These are phyloP conservation scores for Phytophthora tentaculata DNA, from an alignment of 352 stramenopile genomes.

Conservation along the genomic window DNA sequence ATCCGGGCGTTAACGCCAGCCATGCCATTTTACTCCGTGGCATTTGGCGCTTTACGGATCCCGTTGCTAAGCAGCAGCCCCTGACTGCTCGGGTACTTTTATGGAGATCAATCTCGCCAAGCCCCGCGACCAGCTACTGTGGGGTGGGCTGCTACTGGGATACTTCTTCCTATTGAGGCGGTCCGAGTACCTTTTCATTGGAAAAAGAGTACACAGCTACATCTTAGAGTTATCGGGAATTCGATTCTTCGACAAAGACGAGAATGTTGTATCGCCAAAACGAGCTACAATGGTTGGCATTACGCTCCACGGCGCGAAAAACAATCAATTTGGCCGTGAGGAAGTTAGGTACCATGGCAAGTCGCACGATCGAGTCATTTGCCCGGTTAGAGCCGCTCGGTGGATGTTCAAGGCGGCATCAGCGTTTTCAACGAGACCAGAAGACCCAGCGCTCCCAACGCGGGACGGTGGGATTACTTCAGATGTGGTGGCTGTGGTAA, in stretches of 20 bases:
- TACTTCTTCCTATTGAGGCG: constrained; percentile 27
- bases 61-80: neutral
- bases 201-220: constrained; percentile 5
- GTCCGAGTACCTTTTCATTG: constrained; percentile 21
- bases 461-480: no score
- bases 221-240: neutral
- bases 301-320: neutral
- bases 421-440: neutral
- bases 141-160: constrained; percentile 20
- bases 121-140: constrained; percentile 3
- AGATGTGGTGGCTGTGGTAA: no score
- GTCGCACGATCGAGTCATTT: neutral
- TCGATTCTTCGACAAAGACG: neutral
- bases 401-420: neutral
- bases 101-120: neutral
- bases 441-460: neutral
- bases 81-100: neutral
- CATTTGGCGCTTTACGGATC: constrained; percentile 6
- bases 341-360: constrained; percentile 1
- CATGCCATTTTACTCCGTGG: constrained; percentile 18
- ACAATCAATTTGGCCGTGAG: neutral
- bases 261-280: neutral
- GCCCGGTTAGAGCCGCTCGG: neutral
- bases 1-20: constrained; percentile 22
- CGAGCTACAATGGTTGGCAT: neutral